Base-by-base conservation (phyloP, 805 yeast genomes). In the Tetrapisispora taiwanensis region DNA sequence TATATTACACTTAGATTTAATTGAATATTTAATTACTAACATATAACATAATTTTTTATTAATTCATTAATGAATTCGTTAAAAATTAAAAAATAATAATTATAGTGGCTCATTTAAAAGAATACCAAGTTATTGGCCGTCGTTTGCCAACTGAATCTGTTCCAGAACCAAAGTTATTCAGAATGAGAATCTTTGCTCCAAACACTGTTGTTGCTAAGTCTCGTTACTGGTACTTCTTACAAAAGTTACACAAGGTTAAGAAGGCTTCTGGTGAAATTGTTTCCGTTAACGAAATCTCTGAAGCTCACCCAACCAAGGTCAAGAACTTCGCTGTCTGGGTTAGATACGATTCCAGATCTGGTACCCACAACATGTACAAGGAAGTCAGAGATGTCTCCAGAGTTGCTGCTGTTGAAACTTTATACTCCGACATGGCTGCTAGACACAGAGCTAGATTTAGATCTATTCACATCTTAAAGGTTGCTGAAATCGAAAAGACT, bases 301-400 rank as follows among this genome's bases (percentile, higher is more conserved):
- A 92, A 79, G 76, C 88, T 70, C 85, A 79, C 79, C 97, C 98
- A 75, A 86, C 95, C 76, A 89, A 86, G 81, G 97, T 92, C 70
- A 92, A 92, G 89, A 92, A 89, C 86, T 92, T 89, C 71, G 98
- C 97, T 79, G 73, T 92, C 78, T 92, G 99, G 99, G 84, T 92
- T 73, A 89, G 98, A 81, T 92, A 92, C 85, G 98, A 92, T 72
- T 92, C 99, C 60, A 94, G 99, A 84, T 92, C 98, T 62, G 99
- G 99, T 79, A 89, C 95, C 68, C 98, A 92, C 95, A 92, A 92
- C 94, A 92, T 92, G 97, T 92, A 92, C 96, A 92, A 92, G 82
- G 99, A 92, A 80, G 86, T 87, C 92, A 88, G 98, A 77, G 98
- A 90, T 67, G 95, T 90, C 65, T 76, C 96, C 79, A 92, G 99